Evolutionary conservation across 2,329 filamentous ascomycete species (phyloP).

Genomic region (Daldinia sp.): DNA sequence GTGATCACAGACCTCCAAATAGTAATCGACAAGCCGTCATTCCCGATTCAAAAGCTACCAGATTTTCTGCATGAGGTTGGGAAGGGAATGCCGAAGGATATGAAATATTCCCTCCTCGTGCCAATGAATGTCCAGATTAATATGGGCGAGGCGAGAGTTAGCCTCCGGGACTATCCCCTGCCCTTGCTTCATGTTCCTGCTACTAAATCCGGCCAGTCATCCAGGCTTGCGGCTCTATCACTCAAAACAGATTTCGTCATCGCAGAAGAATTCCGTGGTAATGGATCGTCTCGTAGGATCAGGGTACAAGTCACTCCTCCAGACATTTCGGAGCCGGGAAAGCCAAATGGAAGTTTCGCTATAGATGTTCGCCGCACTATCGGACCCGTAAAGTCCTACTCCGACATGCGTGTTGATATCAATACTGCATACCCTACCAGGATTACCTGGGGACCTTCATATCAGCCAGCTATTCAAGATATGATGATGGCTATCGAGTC

Average conservation of each 20-base stretch:
- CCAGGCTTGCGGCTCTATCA: slow-evolving; percentile 80
- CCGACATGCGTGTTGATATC: slow-evolving; percentile 89
- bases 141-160: slow-evolving; percentile 89
- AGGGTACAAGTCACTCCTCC: slow-evolving; percentile 85
- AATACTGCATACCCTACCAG: slow-evolving; percentile 91
- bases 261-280: slow-evolving; percentile 87
- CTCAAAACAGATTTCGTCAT: slow-evolving; percentile 93
- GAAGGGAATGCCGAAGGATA: slow-evolving; percentile 95
- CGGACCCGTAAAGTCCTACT: slow-evolving; percentile 95
- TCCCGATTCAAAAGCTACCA: slow-evolving; percentile 81
- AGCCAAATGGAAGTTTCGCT: slow-evolving; percentile 72
- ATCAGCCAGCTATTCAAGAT: slow-evolving; percentile 97
- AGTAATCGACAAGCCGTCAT: slow-evolving; percentile 89
- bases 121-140: slow-evolving; percentile 90
- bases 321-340: slow-evolving; percentile 63
- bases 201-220: slow-evolving; percentile 80
- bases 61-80: slow-evolving; percentile 87
- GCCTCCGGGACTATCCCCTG: slow-evolving; percentile 90
- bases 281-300: slow-evolving; percentile 81
- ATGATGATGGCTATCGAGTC: slow-evolving; percentile 99
- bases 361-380: slow-evolving; percentile 91
- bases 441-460: slow-evolving; percentile 97
- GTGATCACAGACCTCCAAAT: slow-evolving; percentile 86
- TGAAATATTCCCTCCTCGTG: slow-evolving; percentile 86
- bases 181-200: slow-evolving; percentile 90